Evolutionary conservation across 139 green algal species (phyloP), one percentile per base, ranked within the genome.

Genomic region (Chlamydomonas asymmetrica): DNA sequence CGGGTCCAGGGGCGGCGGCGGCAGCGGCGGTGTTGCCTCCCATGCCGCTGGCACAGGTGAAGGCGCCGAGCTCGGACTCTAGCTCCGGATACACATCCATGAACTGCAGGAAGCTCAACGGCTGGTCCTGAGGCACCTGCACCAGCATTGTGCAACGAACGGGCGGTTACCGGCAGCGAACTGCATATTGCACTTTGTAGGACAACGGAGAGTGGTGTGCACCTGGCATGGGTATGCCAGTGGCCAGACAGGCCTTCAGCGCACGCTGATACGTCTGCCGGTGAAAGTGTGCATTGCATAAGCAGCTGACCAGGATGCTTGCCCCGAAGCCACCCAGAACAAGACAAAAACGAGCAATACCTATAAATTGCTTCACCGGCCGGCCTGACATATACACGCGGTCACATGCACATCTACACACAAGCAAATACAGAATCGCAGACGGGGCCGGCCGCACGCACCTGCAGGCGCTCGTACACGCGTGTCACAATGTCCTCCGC

Each of bases 81-180:
- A 74, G 23, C 41, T 31, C 49, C 50, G 67, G 67, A 37, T 40
- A 74, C 35, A 10, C 25, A 20, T 2, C 4, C 35, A 74, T 27
- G 50, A 74, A 74, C 35, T 74, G 67, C 67, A 74, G 40, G 67
- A 74, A 74, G 67, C 48, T 49, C 49, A 64, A 18, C 6, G 67
- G 67, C 67, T 74, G 50, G 50, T 37, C 50, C 9, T 49, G 67
- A 22, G 63, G 50, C 25, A 74, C 50, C 67, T 74, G 67, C 45
- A 52, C n/a, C n/a, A n/a, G n/a, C n/a, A n/a, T n/a, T n/a, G n/a
- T n/a, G n/a, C n/a, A n/a, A n/a, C n/a, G n/a, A 3, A 3, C 37
- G 35, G 32, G 2, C 4, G 35, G 35, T 5, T 5, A 25, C 23
- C 27, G 37, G n/a, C 5, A 35, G 66, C 40, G n/a, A 7, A 22